Evolutionary conservation across 176 grass and related monocot species (phyloP).

Genomic region (Ananas comosus): DNA sequence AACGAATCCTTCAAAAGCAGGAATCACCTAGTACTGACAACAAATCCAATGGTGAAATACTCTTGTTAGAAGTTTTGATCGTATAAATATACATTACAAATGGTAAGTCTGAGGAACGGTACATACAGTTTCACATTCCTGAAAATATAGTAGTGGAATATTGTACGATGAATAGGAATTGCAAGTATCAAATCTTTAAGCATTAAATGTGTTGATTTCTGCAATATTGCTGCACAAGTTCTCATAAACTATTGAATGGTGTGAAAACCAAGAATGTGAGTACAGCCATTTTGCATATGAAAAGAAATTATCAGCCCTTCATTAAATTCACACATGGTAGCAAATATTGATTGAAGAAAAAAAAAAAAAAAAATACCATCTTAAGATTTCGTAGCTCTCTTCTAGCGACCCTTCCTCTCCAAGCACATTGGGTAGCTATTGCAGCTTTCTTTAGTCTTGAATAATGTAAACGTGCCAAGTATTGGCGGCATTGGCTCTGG

Average conservation of each 20-base stretch:
- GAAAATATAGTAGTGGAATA: not conserved
- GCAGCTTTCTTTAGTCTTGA: conserved; percentile 80
- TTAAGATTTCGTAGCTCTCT: conserved; percentile 89
- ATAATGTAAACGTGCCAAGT: conserved; percentile 63
- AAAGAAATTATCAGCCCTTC: not conserved
- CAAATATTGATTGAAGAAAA: conserved; percentile 14
- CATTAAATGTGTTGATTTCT: not conserved
- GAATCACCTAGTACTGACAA: not conserved
- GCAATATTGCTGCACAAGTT: not conserved
- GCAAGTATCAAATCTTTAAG: not conserved
- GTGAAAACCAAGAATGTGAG: not conserved
- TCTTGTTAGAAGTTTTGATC: too few relatives aligned
- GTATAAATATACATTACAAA: too few relatives aligned
- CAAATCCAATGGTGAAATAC: too few relatives aligned
- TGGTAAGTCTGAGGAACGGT: too few relatives aligned
- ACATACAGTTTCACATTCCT: not conserved
- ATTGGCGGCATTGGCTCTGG: conserved; percentile 75
- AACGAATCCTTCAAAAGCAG: not conserved
- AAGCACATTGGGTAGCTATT: conserved; percentile 84
- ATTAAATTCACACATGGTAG: not conserved
- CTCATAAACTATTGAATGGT: not conserved
- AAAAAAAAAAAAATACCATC: conserved; percentile 45
- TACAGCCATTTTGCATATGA: not conserved
- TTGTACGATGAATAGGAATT: not conserved
- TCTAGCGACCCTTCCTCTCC: conserved; percentile 92